Evolutionary conservation across 2,329 filamentous ascomycete species (phyloP), one percentile per base, ranked within the genome.

Genomic region (Claviceps africana): DNA sequence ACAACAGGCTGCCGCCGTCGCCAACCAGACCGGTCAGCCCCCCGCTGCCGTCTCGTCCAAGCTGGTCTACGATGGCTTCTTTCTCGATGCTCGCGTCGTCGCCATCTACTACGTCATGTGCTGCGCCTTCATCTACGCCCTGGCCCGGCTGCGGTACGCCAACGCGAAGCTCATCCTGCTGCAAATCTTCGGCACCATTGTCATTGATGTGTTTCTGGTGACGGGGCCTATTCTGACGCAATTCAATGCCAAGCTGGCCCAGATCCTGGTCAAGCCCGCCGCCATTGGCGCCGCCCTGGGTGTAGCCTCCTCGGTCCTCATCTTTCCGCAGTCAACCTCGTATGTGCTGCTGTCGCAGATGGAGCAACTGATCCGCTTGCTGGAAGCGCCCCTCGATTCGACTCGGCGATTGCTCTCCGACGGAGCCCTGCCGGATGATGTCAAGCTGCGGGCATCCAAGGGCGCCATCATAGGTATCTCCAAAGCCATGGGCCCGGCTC

Each of bases 321-420:
- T 77, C 45, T 76, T 77, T 51, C 74, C 74, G 0, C 68, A 69
- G 42, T 77, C 74, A 0, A 73, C 74, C 0, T 75, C 73, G 0
- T 68, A 70, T 25, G 61, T 67, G 2, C 67, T 73, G 1, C 59
- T 77, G 0, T 57, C 59, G 9, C 54, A 64, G 13, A 59, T 69
- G 43, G 60, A 64, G 43, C 61, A 61, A 11, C 54, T 70, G 2
- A 49, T 67, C 2, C 57, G 58, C 15, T 57, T 66, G 56, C 54
- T 71, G 0, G 58, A 68, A 0, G 54, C 53, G 0, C 64, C 69
- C 0, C 50, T 73, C 5, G 61, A 64, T 2, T 54, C 60, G 2
- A 70, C 67, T 0, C 55, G 55, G 0, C 58, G 52, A 4, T 55
- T 60, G 1, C 55, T 67, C 0, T 52, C 54, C 0, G 53, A 55